Conservation (phyloP, 805 yeast species). For the Priceomyces fermenticarens region DNA sequence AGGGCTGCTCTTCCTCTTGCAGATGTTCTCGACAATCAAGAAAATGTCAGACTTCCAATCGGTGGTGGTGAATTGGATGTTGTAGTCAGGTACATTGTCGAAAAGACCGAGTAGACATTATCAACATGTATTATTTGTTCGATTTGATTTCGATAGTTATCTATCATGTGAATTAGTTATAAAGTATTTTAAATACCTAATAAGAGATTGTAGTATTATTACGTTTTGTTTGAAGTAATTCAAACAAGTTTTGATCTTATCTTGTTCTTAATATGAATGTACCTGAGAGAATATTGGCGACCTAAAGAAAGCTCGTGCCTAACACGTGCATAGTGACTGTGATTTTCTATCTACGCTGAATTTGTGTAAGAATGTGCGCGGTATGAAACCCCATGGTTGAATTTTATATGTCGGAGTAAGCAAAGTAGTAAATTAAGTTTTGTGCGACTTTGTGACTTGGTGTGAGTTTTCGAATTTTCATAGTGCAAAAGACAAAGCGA, state of each 20-base stretch:
- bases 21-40: slow-evolving; percentile 47
- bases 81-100: slow-evolving; percentile 27
- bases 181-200: too few relatives aligned
- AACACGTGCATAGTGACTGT: slow-evolving; percentile 1
- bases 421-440: not conserved
- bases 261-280: too few relatives aligned
- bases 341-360: not conserved
- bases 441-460: not conserved
- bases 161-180: too few relatives aligned
- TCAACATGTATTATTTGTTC: too few relatives aligned
- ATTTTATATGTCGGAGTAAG: too few relatives aligned
- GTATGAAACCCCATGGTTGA: too few relatives aligned
- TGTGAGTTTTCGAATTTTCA: not conserved
- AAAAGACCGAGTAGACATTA: not conserved
- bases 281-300: too few relatives aligned
- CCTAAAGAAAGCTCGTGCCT: not conserved
- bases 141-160: too few relatives aligned
- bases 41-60: slow-evolving; percentile 34
- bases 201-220: too few relatives aligned
- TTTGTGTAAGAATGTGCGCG: too few relatives aligned
- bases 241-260: too few relatives aligned
- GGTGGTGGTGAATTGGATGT: slow-evolving; percentile 42
- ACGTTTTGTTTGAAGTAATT: too few relatives aligned
- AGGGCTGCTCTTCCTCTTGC: slow-evolving; percentile 50
- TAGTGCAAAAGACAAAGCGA: slow-evolving; percentile 3